Conservation (phyloP, 495 filamentous ascomycete species). For the Aspergillus homomorphus region DNA sequence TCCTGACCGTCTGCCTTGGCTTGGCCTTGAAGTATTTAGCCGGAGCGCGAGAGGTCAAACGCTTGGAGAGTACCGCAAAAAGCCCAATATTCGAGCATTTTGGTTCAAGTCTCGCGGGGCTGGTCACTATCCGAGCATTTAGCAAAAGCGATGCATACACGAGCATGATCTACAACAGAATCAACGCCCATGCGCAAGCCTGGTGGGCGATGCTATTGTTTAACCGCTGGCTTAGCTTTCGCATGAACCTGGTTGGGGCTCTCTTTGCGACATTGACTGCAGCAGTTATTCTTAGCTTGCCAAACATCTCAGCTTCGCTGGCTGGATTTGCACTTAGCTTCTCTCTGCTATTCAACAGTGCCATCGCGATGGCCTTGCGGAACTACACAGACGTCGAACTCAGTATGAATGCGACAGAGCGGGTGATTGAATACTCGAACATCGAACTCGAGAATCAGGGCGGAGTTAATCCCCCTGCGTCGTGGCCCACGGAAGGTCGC, state of each 20-base stretch:
- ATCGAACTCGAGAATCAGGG: slow-evolving; percentile 56
- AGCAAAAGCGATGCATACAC: slow-evolving; percentile 39
- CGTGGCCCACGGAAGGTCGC: slow-evolving; percentile 68
- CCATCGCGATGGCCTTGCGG: slow-evolving; percentile 31
- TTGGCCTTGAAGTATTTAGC: slow-evolving; percentile 55
- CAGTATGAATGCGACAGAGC: slow-evolving; percentile 73
- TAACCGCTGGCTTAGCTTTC: not conserved
- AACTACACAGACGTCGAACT: slow-evolving; percentile 50
- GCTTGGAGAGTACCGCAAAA: slow-evolving; percentile 69
- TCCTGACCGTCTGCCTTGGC: slow-evolving; percentile 26
- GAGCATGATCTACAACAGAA: slow-evolving; percentile 36
- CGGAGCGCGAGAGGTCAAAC: slow-evolving; percentile 72
- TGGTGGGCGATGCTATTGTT: slow-evolving; percentile 60
- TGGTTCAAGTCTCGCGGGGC: slow-evolving; percentile 63
- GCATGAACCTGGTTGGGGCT: not conserved
- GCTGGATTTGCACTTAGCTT: slow-evolving; percentile 68
- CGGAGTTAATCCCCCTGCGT: slow-evolving; percentile 52
- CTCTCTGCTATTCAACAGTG: slow-evolving; percentile 39
- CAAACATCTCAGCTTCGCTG: slow-evolving; percentile 60
- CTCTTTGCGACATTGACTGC: not conserved
- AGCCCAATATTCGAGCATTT: slow-evolving; percentile 78
- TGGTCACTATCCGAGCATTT: slow-evolving; percentile 74
- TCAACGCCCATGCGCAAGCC: slow-evolving; percentile 68
- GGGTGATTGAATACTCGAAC: slow-evolving; percentile 69
- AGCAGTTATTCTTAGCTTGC: slow-evolving; percentile 28